A percentile compares a stretch with the other conserved stretches of the same genome.
Conservation (phyloP, 2,329 filamentous ascomycete genomes). For the Beauveria scarabaeidicola region DNA sequence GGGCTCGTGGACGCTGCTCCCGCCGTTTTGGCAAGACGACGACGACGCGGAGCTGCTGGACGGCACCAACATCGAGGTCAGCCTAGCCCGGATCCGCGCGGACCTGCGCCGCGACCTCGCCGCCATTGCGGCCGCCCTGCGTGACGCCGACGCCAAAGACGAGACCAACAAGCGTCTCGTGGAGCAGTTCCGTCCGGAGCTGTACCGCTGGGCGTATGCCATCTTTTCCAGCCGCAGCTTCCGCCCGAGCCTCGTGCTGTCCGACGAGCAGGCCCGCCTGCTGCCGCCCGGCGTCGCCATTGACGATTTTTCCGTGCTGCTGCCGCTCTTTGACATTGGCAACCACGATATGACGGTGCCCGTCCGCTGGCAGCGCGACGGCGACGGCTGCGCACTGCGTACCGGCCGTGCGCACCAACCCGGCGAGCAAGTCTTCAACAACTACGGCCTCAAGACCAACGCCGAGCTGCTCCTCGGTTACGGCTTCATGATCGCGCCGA, state of each 20-base stretch:
- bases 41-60: slow-evolving; percentile 50
- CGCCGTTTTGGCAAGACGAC: slow-evolving; percentile 45
- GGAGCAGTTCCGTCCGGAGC: slow-evolving; percentile 32
- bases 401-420: slow-evolving; percentile 35
- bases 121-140: slow-evolving; percentile 31
- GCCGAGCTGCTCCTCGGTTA: slow-evolving; percentile 59
- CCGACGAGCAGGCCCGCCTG: slow-evolving; percentile 65
- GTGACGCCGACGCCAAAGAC: not conserved
- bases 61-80: slow-evolving; percentile 44
- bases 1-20: slow-evolving; percentile 11
- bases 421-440: slow-evolving; percentile 56
- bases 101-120: slow-evolving; percentile 40
- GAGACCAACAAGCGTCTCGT: slow-evolving; percentile 20
- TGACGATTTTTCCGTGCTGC: slow-evolving; percentile 58
- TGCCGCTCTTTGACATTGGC: slow-evolving; percentile 63
- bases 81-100: slow-evolving; percentile 37
- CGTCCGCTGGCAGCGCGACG: slow-evolving; percentile 47
- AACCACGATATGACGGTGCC: slow-evolving; percentile 59
- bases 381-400: slow-evolving; percentile 32
- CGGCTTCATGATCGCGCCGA: slow-evolving; percentile 48
- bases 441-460: slow-evolving; percentile 68
- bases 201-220: slow-evolving; percentile 58
- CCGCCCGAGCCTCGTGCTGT: slow-evolving; percentile 56
- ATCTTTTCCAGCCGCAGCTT: slow-evolving; percentile 60
- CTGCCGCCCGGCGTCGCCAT: slow-evolving; percentile 25